phyloP scores from a whole-genome alignment of 371 early-diverging fungal genomes.

The Mucor saturninus region DNA sequence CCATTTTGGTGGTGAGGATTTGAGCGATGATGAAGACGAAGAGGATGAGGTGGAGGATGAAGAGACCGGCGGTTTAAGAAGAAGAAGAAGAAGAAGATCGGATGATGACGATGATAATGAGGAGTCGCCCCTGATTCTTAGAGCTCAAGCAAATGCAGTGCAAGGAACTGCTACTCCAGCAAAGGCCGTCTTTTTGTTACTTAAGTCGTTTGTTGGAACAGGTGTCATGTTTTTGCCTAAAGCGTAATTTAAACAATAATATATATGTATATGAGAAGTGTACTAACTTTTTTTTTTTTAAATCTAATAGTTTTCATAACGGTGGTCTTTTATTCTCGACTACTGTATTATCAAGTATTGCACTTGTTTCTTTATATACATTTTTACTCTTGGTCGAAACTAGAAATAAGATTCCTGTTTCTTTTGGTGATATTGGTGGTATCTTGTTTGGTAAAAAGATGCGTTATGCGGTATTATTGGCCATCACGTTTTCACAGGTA shows the following conservation, averaged over 20 bases:
- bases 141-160: conserved; percentile 61
- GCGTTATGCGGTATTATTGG: conserved; percentile 66
- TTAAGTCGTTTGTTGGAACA: conserved; percentile 90
- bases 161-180: conserved; percentile 79
- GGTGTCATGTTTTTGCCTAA: conserved; percentile 39
- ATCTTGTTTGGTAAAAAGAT: conserved; percentile 69
- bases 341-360: conserved; percentile 55
- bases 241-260: conserved; percentile 19
- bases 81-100: conserved; percentile 23
- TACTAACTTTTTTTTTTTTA: conserved; percentile 1
- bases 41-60: conserved; percentile 27
- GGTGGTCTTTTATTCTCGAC: conserved; percentile 72
- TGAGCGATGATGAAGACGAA: conserved; percentile 48
- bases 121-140: conserved; percentile 58
- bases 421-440: conserved; percentile 83
- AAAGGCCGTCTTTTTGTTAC: conserved; percentile 83
- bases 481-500: conserved; percentile 78
- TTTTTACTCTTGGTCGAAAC: conserved; percentile 70
- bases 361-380: conserved; percentile 62
- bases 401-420: conserved; percentile 59
- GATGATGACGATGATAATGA: conserved; percentile 33
- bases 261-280: background rate
- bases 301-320: conserved; percentile 57
- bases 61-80: conserved; percentile 14
- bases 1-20: conserved; percentile 87